Evolutionary conservation across 176 grass and related monocot species (phyloP), one percentile per base, ranked within the genome.

Genomic region (Rhynchospora pubera): DNA sequence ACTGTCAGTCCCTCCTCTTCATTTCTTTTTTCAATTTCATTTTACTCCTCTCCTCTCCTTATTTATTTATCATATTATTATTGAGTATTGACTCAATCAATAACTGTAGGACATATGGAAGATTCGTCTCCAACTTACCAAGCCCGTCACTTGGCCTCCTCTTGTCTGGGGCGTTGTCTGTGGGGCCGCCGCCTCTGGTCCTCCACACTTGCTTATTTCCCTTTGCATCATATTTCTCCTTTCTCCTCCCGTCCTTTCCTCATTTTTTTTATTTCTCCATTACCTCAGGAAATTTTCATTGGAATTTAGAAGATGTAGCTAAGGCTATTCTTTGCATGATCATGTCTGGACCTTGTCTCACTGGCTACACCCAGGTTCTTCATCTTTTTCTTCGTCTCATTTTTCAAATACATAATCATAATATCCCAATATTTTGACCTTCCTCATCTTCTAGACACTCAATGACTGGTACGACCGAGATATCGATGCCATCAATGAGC

Each of bases 401-500:
- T 18, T 23, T 83, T 28, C 81, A 47, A 74, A 74, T 74, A 28
- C 26, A 28, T 28, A 28, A 28, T 28, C n/a, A 28, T 28, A 28
- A 80, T 67, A 76, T 69, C 21, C 66, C 73, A 57, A 86, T 85
- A 86, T 76, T 82, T 84, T 83, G 58, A 71, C 83, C 84, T 57
- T 80, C 69, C 78, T 86, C 62, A 82, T 66, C 15, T 81, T 98
- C 79, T 71, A 98, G 95, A 98, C 95, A 85, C 45, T 98, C 42
- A 98, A 98, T 26, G 95, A 98, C 61, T 98, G 95, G 95, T 98
- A 98, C 18, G 95, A 98, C 81, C 85, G 90, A 84, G 95, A 98
- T 65, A 98, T 98, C 18, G 95, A 98, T 83, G 95, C 95, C 44
- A 98, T 98, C 82, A 98, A 98, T 78, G 95, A 98, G 75, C 95